Evolutionary conservation across 148 eudicot genomes (phyloP).

Genomic region (Amaranthus cruentus): DNA sequence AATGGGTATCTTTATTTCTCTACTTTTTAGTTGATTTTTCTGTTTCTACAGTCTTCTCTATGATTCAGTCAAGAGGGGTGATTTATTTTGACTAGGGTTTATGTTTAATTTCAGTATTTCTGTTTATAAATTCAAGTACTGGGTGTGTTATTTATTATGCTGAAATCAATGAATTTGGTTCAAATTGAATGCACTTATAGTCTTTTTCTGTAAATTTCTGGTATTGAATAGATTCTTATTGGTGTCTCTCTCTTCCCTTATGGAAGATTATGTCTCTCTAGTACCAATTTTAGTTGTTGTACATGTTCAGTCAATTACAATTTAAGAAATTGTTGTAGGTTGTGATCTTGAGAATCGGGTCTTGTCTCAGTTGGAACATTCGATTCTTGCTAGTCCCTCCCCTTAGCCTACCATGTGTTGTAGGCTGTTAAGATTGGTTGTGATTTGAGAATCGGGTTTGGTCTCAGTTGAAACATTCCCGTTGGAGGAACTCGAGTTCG

Average conservation of each 20-base stretch:
- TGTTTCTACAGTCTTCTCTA: background rate
- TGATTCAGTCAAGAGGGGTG: conserved; percentile 25
- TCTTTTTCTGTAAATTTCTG: conserved; percentile 26
- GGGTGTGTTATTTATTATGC: conserved; percentile 38
- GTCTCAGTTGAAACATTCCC: no score
- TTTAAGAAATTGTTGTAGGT: conserved; percentile 19
- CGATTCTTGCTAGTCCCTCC: no score
- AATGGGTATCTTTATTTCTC: conserved; percentile 64
- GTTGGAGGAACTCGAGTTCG: no score
- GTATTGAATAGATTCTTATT: conserved; percentile 40
- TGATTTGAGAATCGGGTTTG: no score
- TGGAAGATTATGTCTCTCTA: background rate
- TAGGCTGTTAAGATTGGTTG: conserved; percentile 18
- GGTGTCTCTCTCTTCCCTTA: conserved; percentile 15
- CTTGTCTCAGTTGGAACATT: no score
- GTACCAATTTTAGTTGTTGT: conserved; percentile 14
- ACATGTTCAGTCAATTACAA: conserved; percentile 26
- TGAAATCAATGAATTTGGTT: conserved; percentile 46
- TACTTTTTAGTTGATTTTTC: conserved; percentile 30
- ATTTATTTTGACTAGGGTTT: conserved; percentile 54
- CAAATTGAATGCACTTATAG: conserved; percentile 41
- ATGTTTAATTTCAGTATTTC: conserved; percentile 7
- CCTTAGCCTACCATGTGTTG: no score
- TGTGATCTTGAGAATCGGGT: no score
- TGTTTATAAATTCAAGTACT: background rate